These are phyloP conservation scores for Neurospora sp. DNA, from an alignment of 495 filamentous ascomycete species.

Conservation along the genomic window DNA sequence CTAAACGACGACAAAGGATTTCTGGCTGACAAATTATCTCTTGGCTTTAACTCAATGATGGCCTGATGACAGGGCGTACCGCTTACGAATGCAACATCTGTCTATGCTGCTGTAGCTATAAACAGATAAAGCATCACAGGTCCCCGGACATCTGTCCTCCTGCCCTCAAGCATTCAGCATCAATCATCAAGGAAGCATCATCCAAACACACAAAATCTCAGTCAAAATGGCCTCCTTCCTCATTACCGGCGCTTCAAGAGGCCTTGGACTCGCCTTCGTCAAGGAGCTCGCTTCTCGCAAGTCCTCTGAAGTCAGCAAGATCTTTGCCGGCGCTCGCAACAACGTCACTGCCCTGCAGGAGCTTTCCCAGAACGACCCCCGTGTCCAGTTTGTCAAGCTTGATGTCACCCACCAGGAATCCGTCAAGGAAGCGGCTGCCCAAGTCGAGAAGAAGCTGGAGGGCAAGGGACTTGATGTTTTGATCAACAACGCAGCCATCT, in stretches of 20 bases:
- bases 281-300: constrained; percentile 22
- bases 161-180: too few species aligned
- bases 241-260: constrained; percentile 32
- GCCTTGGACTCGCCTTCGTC: constrained; percentile 31
- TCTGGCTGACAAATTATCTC: background rate
- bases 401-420: constrained; percentile 21
- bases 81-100: too few species aligned
- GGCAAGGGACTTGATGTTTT: constrained; percentile 29
- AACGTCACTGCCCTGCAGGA: constrained; percentile 19
- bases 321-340: background rate
- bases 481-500: constrained; percentile 12
- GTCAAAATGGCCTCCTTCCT: constrained; percentile 7
- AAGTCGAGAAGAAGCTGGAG: constrained; percentile 18
- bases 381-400: constrained; percentile 20
- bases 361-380: constrained; percentile 13
- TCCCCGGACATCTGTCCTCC: background rate
- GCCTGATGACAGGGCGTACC: background rate
- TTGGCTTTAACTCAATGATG: background rate
- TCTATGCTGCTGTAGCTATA: too few species aligned
- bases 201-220: too few species aligned
- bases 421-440: constrained; percentile 17
- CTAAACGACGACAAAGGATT: background rate
- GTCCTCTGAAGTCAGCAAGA: constrained; percentile 13
- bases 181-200: too few species aligned
- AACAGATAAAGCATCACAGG: background rate